Evolutionary conservation across 1,284 basidiomycete species (phyloP).

Genomic region (Ceratobasidium sp.): DNA sequence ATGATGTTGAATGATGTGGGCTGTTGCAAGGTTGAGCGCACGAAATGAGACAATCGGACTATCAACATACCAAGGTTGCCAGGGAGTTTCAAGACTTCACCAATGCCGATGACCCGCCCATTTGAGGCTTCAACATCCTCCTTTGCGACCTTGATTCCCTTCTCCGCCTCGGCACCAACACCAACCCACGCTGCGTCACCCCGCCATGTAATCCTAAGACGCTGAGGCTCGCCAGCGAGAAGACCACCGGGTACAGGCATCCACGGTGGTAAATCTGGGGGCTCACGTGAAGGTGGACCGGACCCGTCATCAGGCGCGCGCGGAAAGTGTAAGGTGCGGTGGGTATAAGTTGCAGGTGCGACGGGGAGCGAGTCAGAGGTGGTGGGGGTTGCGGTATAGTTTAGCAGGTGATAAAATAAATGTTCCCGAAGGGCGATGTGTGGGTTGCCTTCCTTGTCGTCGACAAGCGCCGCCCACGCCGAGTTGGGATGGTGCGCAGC

Average conservation of each 20-base stretch:
- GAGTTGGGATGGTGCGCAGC: conserved; percentile 65
- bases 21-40: conserved; percentile 56
- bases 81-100: conserved; percentile 82
- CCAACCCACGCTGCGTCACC: conserved; percentile 71
- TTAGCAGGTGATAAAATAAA: conserved; percentile 94
- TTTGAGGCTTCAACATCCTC: conserved; percentile 72
- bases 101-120: conserved; percentile 83
- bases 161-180: conserved; percentile 78
- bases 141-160: conserved; percentile 74
- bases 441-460: conserved; percentile 77
- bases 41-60: conserved; percentile 15
- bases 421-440: conserved; percentile 88
- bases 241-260: conserved; percentile 84
- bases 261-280: conserved; percentile 86
- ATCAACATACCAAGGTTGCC: conserved; percentile 73
- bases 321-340: conserved; percentile 81
- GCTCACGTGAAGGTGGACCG: conserved; percentile 67
- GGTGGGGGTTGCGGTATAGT: conserved; percentile 68
- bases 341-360: conserved; percentile 59
- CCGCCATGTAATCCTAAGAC: conserved; percentile 72
- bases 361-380: conserved; percentile 58
- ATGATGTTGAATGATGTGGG: conserved; percentile 69
- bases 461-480: conserved; percentile 50
- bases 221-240: conserved; percentile 86
- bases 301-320: conserved; percentile 61